Evolutionary conservation across 257 asterid genomes (phyloP).

Genomic region (Jaltomata sinuosa): DNA sequence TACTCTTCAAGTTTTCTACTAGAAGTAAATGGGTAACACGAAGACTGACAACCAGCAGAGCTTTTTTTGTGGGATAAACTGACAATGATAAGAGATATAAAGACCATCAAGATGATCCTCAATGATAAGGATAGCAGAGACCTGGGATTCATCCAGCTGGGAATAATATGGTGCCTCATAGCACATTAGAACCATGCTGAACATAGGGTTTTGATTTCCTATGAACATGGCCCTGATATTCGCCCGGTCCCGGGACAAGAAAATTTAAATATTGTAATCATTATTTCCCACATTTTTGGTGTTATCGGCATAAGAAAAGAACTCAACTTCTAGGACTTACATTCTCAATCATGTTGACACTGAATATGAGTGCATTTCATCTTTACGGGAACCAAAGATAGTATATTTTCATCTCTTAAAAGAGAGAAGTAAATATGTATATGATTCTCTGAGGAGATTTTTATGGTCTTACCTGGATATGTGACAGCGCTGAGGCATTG

Average conservation of each 20-base stretch:
- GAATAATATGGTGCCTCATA: neutral
- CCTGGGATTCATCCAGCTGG: neutral
- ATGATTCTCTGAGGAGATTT: neutral
- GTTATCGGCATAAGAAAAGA: neutral
- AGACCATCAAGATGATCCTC: neutral
- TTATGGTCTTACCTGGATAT: slow-evolving; percentile 57
- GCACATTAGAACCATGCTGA: neutral
- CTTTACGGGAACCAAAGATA: neutral
- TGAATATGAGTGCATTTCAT: neutral
- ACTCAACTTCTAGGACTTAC: neutral
- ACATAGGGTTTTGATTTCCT: neutral
- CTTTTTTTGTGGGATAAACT: neutral
- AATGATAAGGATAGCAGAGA: neutral
- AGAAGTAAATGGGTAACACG: neutral
- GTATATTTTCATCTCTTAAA: neutral
- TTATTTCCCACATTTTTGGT: neutral
- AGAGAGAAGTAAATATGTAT: neutral
- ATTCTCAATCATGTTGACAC: neutral
- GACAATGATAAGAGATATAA: neutral
- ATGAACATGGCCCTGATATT: neutral
- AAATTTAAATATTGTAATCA: neutral
- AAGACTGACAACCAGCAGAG: neutral
- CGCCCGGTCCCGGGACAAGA: neutral
- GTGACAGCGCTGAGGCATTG: slow-evolving; percentile 74
- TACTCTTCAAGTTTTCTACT: neutral